Percentiles rank a stretch among this genome's conserved stretches.
phyloP scores from a whole-genome alignment of 768 basidiomycete species.

The Calocybe cyanea region DNA sequence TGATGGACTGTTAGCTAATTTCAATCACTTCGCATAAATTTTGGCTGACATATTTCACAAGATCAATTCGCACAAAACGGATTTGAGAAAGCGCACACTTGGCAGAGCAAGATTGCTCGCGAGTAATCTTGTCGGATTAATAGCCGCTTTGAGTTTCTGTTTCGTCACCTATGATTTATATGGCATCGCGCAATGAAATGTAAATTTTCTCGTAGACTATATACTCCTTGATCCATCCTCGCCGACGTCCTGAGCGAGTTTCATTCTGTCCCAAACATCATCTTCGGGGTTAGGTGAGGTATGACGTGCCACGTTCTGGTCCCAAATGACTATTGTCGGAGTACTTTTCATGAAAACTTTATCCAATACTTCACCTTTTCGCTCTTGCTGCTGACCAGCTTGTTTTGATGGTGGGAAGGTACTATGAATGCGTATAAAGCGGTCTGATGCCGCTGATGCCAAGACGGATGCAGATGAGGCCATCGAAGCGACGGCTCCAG shows the following conservation, averaged over 20 bases:
- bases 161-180: too few species aligned
- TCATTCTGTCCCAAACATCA: slow-evolving; percentile 68
- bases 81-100: slow-evolving; percentile 85
- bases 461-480: slow-evolving; percentile 51
- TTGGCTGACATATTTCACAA: slow-evolving; percentile 22
- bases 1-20: slow-evolving; percentile 67
- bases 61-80: slow-evolving; percentile 78
- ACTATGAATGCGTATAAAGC: slow-evolving; percentile 68
- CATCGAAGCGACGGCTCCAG: slow-evolving; percentile 66
- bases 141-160: background rate
- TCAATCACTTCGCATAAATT: slow-evolving; percentile 2
- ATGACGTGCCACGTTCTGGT: slow-evolving; percentile 25
- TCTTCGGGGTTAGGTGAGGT: slow-evolving; percentile 38
- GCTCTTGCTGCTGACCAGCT: slow-evolving; percentile 47
- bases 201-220: too few species aligned
- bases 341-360: slow-evolving; percentile 60
- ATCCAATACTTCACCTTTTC: slow-evolving; percentile 57
- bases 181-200: too few species aligned
- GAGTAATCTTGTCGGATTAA: slow-evolving; percentile 15
- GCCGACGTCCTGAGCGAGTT: slow-evolving; percentile 41
- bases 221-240: slow-evolving; percentile 18
- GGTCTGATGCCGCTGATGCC: slow-evolving; percentile 63
- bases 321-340: slow-evolving; percentile 67
- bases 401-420: slow-evolving; percentile 47
- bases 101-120: slow-evolving; percentile 80